Evolutionary conservation across 306 rosid genomes (phyloP).

Genomic region (Vigna radiata): DNA sequence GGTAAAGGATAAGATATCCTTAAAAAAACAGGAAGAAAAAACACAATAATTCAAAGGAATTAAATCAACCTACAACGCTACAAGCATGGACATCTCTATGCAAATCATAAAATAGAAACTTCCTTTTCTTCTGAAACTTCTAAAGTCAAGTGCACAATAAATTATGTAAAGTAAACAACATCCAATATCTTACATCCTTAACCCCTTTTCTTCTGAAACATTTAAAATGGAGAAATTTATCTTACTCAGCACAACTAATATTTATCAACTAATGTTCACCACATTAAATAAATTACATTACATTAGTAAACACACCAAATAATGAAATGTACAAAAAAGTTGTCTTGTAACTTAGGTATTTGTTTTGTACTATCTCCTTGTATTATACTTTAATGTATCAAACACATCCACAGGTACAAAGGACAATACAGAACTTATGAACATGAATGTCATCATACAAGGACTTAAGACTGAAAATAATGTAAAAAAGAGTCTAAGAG

Average conservation of each 20-base stretch:
- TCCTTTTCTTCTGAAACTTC: no score
- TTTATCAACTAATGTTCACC: neutral
- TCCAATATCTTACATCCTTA: neutral
- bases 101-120: slow-evolving; percentile 2
- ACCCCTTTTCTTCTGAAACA: neutral
- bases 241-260: neutral
- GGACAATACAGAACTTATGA: no score
- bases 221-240: slow-evolving; percentile 4
- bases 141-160: slow-evolving; percentile 15
- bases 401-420: no score
- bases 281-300: neutral
- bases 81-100: slow-evolving; percentile 17
- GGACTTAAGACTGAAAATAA: no score
- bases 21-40: neutral
- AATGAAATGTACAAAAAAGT: no score
- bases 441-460: no score
- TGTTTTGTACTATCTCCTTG: no score
- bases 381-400: no score
- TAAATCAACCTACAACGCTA: slow-evolving; percentile 9
- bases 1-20: slow-evolving; percentile 20
- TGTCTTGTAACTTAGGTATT: no score
- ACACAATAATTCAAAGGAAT: slow-evolving; percentile 5
- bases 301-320: neutral
- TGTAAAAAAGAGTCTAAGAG: no score
- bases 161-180: slow-evolving; percentile 7